A percentile compares a stretch with the other conserved stretches of the same genome.
Conservation (phyloP, 2,329 filamentous ascomycete genomes). For the Talaromyces islandicus region DNA sequence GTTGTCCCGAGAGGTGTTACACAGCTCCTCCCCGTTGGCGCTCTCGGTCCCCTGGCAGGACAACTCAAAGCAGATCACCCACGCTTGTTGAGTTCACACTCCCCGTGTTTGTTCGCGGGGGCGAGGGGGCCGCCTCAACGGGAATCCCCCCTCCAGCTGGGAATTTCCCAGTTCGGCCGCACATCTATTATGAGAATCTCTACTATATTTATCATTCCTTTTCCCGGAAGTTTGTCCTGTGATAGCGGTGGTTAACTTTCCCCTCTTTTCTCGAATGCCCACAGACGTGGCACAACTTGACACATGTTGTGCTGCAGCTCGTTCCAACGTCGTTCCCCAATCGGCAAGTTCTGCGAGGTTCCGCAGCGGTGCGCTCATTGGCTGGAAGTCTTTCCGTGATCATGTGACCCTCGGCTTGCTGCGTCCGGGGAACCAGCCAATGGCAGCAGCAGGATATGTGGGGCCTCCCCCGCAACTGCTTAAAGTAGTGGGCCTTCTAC, state of each 20-base stretch:
- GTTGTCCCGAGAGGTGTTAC: background rate
- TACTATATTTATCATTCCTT: background rate
- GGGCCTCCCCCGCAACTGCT: background rate
- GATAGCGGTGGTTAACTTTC: background rate
- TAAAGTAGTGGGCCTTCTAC: background rate
- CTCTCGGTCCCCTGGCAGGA: background rate
- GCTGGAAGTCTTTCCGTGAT: background rate
- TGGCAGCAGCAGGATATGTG: background rate
- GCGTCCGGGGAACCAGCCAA: background rate
- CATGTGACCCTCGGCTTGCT: background rate
- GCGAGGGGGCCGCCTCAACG: background rate
- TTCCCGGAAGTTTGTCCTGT: background rate
- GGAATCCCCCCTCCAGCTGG: background rate
- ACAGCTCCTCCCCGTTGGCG: background rate
- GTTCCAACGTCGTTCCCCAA: background rate
- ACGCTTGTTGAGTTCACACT: background rate
- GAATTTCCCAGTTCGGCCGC: background rate
- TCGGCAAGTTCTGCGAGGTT: background rate
- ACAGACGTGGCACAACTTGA: background rate
- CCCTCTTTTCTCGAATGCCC: background rate
- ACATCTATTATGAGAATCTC: background rate
- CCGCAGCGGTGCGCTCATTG: background rate
- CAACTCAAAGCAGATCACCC: background rate
- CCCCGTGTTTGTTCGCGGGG: background rate
- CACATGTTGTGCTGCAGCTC: background rate